Conservation (phyloP, 2,329 filamentous ascomycete species). For the Pseudogymnoascus sp. region DNA sequence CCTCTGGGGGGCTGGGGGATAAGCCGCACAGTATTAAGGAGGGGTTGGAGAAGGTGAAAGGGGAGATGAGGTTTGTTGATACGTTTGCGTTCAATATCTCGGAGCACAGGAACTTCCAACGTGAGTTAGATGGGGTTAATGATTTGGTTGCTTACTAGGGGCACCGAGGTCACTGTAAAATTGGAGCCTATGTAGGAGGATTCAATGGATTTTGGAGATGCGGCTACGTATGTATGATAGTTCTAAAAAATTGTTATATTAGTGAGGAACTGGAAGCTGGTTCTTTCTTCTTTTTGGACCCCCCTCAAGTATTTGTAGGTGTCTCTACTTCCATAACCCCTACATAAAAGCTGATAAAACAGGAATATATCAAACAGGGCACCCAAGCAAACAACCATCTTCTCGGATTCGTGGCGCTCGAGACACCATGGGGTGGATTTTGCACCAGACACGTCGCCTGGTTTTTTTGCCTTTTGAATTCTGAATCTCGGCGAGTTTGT, state of each 20-base stretch:
- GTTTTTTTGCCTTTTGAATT: neutral
- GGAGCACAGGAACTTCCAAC: conserved; percentile 63
- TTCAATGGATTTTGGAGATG: neutral
- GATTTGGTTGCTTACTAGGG: conserved; percentile 58
- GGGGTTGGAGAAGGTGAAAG: conserved; percentile 41
- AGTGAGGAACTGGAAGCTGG: neutral
- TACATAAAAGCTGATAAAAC: neutral
- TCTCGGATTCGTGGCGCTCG: neutral
- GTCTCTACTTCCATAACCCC: neutral
- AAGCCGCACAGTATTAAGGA: conserved; percentile 52
- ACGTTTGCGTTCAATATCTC: conserved; percentile 62
- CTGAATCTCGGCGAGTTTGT: neutral
- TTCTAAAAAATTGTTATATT: neutral
- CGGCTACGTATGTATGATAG: neutral
- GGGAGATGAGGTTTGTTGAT: conserved; percentile 59
- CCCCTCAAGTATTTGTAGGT: neutral
- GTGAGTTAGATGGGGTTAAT: conserved; percentile 63
- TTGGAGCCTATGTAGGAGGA: neutral
- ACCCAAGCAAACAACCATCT: conserved; percentile 1
- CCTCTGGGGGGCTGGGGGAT: conserved; percentile 39
- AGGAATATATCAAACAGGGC: neutral
- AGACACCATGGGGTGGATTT: conserved; percentile 2
- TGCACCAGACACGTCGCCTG: neutral
- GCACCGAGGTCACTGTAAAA: too few species aligned
- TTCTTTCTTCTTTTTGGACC: neutral